These are phyloP conservation scores for Starmerella khaoyaiensis DNA, from an alignment of 805 yeast species.

Conservation along the genomic window DNA sequence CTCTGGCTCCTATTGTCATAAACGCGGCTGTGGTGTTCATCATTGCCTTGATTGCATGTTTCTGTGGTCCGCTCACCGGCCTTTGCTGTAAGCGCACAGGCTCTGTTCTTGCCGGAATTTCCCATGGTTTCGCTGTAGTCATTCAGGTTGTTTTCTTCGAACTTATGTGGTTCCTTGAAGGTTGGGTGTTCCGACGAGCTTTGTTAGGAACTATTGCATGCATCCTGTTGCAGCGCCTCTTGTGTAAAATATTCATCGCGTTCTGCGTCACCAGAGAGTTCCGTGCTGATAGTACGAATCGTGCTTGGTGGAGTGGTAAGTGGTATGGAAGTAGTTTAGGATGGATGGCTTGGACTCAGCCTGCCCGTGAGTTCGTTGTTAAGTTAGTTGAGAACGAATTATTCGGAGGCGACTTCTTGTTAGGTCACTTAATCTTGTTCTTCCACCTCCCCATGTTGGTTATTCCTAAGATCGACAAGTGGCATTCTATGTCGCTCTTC, in stretches of 20 bases:
- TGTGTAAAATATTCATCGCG: conserved; percentile 74
- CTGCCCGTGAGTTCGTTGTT: conserved; percentile 87
- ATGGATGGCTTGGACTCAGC: conserved; percentile 88
- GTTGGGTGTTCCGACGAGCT: conserved; percentile 78
- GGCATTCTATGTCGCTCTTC: conserved; percentile 97
- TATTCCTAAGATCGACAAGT: conserved; percentile 82
- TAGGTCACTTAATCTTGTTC: conserved; percentile 82
- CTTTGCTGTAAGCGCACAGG: conserved; percentile 95
- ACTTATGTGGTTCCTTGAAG: conserved; percentile 94
- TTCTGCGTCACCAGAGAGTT: conserved; percentile 82
- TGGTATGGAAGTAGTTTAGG: conserved; percentile 96
- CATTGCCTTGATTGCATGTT: conserved; percentile 76
- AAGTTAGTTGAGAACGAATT: conserved; percentile 88
- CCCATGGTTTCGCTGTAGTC: conserved; percentile 89
- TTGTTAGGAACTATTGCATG: conserved; percentile 74
- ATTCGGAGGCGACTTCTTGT: conserved; percentile 90
- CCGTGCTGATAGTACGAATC: conserved; percentile 86
- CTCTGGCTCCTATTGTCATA: conserved; percentile 82
- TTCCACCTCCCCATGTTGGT: conserved; percentile 75
- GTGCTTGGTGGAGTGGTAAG: conserved; percentile 99
- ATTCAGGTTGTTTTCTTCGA: conserved; percentile 78
- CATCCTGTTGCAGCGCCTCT: conserved; percentile 73
- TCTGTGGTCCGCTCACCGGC: conserved; percentile 92
- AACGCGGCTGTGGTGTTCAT: conserved; percentile 74
- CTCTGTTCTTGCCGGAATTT: conserved; percentile 86